Base-by-base conservation (phyloP, 2,329 filamentous ascomycete species). In the Leptographium galeiforme region DNA sequence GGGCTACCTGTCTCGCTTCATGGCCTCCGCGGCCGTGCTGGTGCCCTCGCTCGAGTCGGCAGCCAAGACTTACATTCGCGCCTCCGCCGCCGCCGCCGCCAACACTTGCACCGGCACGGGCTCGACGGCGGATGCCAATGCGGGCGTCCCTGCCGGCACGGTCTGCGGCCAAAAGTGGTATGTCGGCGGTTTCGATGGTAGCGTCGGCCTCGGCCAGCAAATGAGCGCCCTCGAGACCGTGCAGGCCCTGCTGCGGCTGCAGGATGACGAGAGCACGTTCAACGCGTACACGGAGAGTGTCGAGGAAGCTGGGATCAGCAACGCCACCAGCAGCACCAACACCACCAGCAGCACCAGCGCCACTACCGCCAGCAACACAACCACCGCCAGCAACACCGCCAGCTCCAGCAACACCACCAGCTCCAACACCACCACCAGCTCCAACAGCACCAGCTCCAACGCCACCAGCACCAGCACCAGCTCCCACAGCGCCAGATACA, bases 121-220 rank as follows among this genome's bases (percentile, higher is more conserved):
- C 44, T 51, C 32, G 45, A 46, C 44, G 51, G 25, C 19, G 50
- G 12, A 8, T 18, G 11, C 46, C 53, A 14, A 38, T 47, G 13
- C 34, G 34, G 34, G 34, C 12, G 34, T 36, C 34, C 57, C 63
- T 4, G 68, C 70, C 56, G 72, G 74, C 6, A 72, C 70, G 2
- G 69, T 71, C 18, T 85, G 82, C 60, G 80, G 81, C n/a, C 69
- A 77, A 61, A 76, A 74, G 62, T 85, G 82, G 82, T 82, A 81
- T 56, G 67, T 70, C 1, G 73, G 73, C 41, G 74, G 70, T 1
- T 82, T 72, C 56, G 81, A 85, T 60, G 73, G 72, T 40, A 68
- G 65, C 30, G 63, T 68, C 0, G 79, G 80, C 2, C 69, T 84
- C 7, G 82, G 82, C 6, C 77, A 82, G 65, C 75, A 84, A 62